Base-by-base conservation (phyloP, 495 filamentous ascomycete species). In the Corynascus novoguineensis region DNA sequence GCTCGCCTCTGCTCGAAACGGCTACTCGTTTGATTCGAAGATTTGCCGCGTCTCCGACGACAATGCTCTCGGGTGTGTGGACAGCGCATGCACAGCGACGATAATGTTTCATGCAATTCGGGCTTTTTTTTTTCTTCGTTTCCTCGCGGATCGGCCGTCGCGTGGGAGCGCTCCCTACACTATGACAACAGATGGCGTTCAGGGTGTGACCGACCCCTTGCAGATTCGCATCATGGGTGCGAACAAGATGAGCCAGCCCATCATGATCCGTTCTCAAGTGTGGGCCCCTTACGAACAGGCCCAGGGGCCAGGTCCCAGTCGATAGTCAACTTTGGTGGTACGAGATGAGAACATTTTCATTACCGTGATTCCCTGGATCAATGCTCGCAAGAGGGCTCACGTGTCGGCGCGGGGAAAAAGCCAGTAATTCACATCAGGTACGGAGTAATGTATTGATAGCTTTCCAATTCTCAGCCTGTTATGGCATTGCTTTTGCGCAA, bases 101-200 rank as follows among this genome's bases (percentile, higher is more conserved):
- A 44, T 1, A 3, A 19, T 11, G 40, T 24, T 24, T 44, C 40
- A 44, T 41, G 6, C 29, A 31, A 35, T 12, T 8, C 42, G 24
- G 24, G 12, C 1, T n/a, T 46, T 27, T 28, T 31, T 10, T 31
- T 5, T 5, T 10, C 29, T 31, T 5, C 29, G 29, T 10, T 12
- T 45, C 41, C 21, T 19, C 8, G n/a, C 38, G 38, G 5, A 47
- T 47, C 6, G 45, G 1, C 10, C 8, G 47, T 11, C 12, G 19
- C 49, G 14, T 38, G 32, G 12, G 21, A 27, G 40, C n/a, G 27
- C 17, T 51, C 47, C 22, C n/a, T n/a, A n/a, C n/a, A 31, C 31
- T 22, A 40, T 38, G 32, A 27, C 32, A 40, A n/a, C 25, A 29
- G 50, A 53, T 44, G 50, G 37, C 50, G 21, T 32, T 37, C 35